Evolutionary conservation across 306 rosid species (phyloP).

Genomic region (Quercus parvula): DNA sequence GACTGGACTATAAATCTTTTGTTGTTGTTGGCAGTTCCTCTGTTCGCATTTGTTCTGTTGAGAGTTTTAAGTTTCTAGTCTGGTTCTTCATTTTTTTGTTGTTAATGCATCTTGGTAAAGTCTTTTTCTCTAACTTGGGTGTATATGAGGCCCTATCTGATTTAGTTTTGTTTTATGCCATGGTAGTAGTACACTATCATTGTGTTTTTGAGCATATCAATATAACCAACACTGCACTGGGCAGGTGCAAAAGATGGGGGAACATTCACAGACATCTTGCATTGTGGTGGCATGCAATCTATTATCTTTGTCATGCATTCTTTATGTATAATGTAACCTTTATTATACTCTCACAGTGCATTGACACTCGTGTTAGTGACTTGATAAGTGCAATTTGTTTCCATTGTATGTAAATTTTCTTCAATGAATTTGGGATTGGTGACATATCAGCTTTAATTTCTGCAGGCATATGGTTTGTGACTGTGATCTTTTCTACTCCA

Average conservation of each 20-base stretch:
- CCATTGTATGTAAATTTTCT: neutral
- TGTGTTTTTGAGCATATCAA: neutral
- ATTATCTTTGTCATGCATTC: neutral
- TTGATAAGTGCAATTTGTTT: neutral
- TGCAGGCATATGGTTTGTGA: conserved; percentile 38
- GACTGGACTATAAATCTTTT: neutral
- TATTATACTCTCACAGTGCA: neutral
- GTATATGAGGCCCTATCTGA: neutral
- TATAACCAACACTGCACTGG: neutral
- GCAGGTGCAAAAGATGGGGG: neutral
- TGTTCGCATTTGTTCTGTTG: conserved; percentile 10
- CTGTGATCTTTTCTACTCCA: conserved; percentile 32
- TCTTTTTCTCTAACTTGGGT: neutral
- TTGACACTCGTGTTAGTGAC: neutral
- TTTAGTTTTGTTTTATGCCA: neutral
- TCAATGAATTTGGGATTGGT: neutral
- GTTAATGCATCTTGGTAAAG: neutral
- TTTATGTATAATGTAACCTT: neutral
- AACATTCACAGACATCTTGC: neutral
- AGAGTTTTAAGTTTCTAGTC: neutral
- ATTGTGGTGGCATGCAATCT: neutral
- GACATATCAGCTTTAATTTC: conserved; percentile 10
- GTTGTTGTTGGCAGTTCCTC: neutral
- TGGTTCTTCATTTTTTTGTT: neutral
- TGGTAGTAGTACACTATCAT: neutral